Base-by-base conservation (phyloP, 768 basidiomycete species). In the Bullera alba region DNA sequence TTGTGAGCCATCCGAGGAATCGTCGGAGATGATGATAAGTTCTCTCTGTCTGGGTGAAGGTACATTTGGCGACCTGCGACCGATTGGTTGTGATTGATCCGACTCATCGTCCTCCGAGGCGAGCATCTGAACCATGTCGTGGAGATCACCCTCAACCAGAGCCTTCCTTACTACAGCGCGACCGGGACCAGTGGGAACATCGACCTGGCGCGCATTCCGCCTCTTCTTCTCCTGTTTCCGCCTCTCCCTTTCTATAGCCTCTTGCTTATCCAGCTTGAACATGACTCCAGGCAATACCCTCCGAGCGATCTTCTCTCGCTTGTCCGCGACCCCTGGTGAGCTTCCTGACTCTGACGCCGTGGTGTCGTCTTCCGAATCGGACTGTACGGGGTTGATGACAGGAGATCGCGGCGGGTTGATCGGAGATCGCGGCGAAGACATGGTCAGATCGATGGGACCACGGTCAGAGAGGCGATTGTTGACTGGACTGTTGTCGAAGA, bases 261-360 rank as follows among this genome's bases (percentile, higher is more conserved):
- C 60, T 72, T 49, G 48, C 76, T 67, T 62, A 10, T 67, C 57
- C 17, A 51, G 29, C 15, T 75, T 64, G 39, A 80, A 67, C 78
- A 83, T 78, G 42, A 76, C 76, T 10, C 74, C 74, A 3, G 83
- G 83, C 73, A 81, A 73, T 77, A 84, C 78, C 15, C 74, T 45
- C 19, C 58, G 29, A 25, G 64, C 68, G 26, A 67, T 70, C 25
- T 46, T 55, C 17, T 58, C 37, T n/a, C 60, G 44, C 17, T 28
- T n/a, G n/a, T n/a, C n/a, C n/a, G n/a, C n/a, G n/a, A n/a, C n/a
- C n/a, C n/a, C n/a, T n/a, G n/a, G n/a, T n/a, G n/a, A n/a, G n/a
- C n/a, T n/a, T n/a, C n/a, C n/a, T n/a, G n/a, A n/a, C n/a, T 14
- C 27, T 23, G 16, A 36, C 28, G 16, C 15, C 34, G 19, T 39